Evolutionary conservation across 257 asterid genomes (phyloP).

Genomic region (Solanum microdontum): DNA sequence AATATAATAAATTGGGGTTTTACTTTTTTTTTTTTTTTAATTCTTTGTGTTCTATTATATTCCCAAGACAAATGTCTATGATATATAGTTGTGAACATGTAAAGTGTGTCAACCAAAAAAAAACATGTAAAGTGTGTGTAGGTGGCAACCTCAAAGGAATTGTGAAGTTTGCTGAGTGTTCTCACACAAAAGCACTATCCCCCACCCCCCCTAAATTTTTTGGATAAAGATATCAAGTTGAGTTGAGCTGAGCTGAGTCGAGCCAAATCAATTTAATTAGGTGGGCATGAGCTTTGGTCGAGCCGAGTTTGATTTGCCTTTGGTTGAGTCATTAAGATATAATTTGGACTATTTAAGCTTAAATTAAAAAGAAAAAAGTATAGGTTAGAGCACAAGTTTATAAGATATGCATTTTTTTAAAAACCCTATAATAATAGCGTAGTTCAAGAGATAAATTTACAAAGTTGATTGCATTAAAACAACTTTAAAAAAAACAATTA

Average conservation of each 20-base stretch:
- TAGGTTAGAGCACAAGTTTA: background rate
- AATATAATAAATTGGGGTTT: background rate
- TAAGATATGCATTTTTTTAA: background rate
- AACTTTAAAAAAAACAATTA: background rate
- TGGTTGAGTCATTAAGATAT: background rate
- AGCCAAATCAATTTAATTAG: too few species aligned
- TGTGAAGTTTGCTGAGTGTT: background rate
- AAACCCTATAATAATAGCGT: too few species aligned
- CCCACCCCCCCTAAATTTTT: background rate
- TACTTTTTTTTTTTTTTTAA: background rate
- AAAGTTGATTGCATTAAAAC: accelerated
- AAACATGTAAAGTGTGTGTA: background rate
- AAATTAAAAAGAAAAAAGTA: too few species aligned
- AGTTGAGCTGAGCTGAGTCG: background rate
- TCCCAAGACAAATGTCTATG: background rate
- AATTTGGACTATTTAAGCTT: too few species aligned
- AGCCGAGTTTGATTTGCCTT: background rate
- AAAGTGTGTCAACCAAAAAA: too few species aligned
- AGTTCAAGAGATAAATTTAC: background rate
- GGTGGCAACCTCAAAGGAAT: background rate
- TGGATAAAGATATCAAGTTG: background rate
- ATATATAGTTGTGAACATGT: background rate
- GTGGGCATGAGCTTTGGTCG: background rate
- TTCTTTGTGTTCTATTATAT: background rate
- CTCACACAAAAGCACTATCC: background rate